Conservation (phyloP, 2,329 filamentous ascomycete species). For the Clonostachys byssicola region DNA sequence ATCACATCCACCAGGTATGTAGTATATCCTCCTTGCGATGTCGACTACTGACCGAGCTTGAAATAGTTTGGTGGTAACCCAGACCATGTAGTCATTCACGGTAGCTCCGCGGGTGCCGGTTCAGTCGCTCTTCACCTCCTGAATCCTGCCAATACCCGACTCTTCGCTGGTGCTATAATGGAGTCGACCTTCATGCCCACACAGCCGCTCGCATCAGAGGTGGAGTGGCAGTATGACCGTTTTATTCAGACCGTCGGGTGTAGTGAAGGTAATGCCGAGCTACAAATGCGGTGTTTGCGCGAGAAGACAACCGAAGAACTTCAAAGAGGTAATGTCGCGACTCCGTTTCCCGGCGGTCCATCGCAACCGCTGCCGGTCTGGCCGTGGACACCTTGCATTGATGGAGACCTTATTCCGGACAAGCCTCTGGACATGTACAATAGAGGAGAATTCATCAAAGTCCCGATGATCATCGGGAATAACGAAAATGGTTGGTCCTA, state of each 20-base stretch:
- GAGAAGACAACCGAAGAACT: constrained; percentile 21
- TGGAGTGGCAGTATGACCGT: constrained; percentile 42
- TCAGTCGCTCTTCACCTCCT: constrained; percentile 51
- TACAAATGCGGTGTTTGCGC: constrained; percentile 37
- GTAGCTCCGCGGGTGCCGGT: constrained; percentile 55
- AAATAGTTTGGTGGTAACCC: constrained; percentile 53
- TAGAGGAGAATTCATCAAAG: constrained; percentile 30
- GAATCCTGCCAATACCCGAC: constrained; percentile 34
- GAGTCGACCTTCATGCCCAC: constrained; percentile 47
- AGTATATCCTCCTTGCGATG: neutral
- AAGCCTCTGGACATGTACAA: constrained; percentile 33
- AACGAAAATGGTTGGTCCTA: constrained; percentile 31
- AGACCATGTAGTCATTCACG: constrained; percentile 54
- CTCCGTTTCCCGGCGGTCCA: constrained; percentile 29
- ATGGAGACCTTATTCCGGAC: constrained; percentile 38
- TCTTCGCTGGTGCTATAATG: constrained; percentile 40
- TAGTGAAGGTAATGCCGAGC: constrained; percentile 5
- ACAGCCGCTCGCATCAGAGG: constrained; percentile 34
- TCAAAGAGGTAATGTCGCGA: constrained; percentile 33
- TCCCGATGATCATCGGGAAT: constrained; percentile 40
- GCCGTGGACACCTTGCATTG: constrained; percentile 47
- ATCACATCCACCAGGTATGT: constrained; percentile 45
- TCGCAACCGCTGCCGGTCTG: constrained; percentile 26
- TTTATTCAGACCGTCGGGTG: constrained; percentile 29
- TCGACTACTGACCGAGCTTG: neutral